Evolutionary conservation across 306 rosid species (phyloP), one percentile per base, ranked within the genome.

Genomic region (Casuarina cunninghamiana): DNA sequence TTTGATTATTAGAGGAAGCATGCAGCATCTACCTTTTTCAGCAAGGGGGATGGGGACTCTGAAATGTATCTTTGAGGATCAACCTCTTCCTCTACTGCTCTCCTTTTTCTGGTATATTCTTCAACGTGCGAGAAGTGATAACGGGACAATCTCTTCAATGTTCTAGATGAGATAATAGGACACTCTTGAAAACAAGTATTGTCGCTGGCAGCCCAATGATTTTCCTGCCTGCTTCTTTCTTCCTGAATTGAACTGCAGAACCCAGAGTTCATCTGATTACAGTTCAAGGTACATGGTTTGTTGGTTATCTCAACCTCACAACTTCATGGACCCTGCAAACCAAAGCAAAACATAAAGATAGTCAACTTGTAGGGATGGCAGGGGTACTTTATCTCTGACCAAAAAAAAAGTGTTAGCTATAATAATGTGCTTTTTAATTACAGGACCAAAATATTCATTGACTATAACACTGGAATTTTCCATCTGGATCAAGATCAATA

Each of bases 21-120:
- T 77, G 84, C 86, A 86, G 85, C 93, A 87, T 88, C 91, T 89
- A 89, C 97, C 92, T 87, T 89, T 81, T 86, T 89, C 16, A 65
- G 78, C 77, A 83, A 78, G 17, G 71, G 66, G n/a, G 74, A 71
- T 53, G 84, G 71, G 32, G 81, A 37, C 67, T 73, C 75, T 46
- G 77, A 50, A 78, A 76, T 68, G 53, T 76, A 15, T 72, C 76
- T 77, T 72, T 77, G 84, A 68, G 13, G 49, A 77, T 62, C 90
- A 72, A 77, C 77, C 77, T 55, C 81, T 61, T 77, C 83, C 81
- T 75, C 78, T 72, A 88, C 49, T 62, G 74, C 84, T 80, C 94
- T 90, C 82, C 68, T 51, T 80, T 90, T 93, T 60, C 80, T 82
- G 58, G 92, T 86, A 84, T 76, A 79, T 78, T 83, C 76, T 60